Percentiles rank a stretch among this genome's conserved stretches.
Evolutionary conservation across 805 yeast genomes (phyloP).

Genomic region (Kodamaea neixiangensis): DNA sequence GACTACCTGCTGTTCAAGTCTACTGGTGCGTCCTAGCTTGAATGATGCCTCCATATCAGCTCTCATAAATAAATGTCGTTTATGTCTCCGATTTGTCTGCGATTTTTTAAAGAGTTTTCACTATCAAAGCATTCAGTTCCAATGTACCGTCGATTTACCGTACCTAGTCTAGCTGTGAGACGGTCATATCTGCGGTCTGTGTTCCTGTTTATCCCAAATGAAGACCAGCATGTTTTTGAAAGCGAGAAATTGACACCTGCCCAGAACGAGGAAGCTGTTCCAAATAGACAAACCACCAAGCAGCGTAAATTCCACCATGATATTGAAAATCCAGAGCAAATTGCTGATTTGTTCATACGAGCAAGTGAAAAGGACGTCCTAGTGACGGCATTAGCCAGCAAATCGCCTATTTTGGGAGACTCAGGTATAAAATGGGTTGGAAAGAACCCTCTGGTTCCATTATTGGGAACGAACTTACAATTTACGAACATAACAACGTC

Average conservation of each 20-base stretch:
- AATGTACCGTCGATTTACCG: background rate
- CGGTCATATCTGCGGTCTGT: constrained; percentile 8
- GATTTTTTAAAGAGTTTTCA: constrained; percentile 1
- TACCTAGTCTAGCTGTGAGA: background rate
- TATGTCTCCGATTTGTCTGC: background rate
- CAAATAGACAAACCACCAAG: constrained; percentile 25
- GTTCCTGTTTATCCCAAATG: constrained; percentile 31
- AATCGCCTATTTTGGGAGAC: constrained; percentile 32
- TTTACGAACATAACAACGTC: constrained; percentile 29
- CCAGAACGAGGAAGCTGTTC: constrained; percentile 37
- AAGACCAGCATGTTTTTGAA: constrained; percentile 28
- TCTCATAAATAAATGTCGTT: background rate
- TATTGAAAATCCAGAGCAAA: constrained; percentile 34
- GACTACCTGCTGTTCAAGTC: no score
- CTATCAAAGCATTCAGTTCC: background rate
- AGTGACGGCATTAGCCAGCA: constrained; percentile 29
- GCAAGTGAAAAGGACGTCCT: constrained; percentile 32
- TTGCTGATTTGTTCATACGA: constrained; percentile 34
- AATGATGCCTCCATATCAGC: background rate
- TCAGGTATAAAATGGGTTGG: constrained; percentile 23
- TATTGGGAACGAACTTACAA: constrained; percentile 23
- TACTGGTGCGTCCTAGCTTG: no score
- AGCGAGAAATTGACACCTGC: constrained; percentile 28
- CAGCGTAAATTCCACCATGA: constrained; percentile 24
- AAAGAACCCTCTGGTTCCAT: constrained; percentile 9